Evolutionary conservation across 2,329 filamentous ascomycete species (phyloP).

Genomic region (Ophiosphaerella herpotricha): DNA sequence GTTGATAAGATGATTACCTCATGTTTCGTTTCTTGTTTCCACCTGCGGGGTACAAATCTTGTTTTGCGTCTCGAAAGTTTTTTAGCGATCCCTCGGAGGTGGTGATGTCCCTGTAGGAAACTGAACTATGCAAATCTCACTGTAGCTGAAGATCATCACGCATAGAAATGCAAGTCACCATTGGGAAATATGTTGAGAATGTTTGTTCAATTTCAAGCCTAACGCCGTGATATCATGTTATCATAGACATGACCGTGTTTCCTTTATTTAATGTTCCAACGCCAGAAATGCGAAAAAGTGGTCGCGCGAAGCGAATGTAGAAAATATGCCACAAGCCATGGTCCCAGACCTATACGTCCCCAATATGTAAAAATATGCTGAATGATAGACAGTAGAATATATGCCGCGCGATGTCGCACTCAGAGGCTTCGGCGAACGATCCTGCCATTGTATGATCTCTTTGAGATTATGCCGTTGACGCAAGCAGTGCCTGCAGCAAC

Average conservation of each 20-base stretch:
- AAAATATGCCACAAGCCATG: slow-evolving; percentile 10
- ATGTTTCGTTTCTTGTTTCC: no score
- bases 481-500: slow-evolving; percentile 53
- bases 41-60: no score
- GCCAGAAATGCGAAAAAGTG: slow-evolving; percentile 8
- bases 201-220: no score
- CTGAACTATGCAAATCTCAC: no score
- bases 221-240: no score
- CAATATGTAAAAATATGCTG: slow-evolving; percentile 5
- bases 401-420: slow-evolving; percentile 1
- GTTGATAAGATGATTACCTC: background rate
- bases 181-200: no score
- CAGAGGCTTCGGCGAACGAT: slow-evolving; percentile 29
- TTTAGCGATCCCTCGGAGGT: no score
- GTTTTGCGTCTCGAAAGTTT: no score
- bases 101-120: no score
- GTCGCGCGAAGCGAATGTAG: slow-evolving; percentile 5
- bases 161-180: no score
- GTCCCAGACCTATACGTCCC: slow-evolving; percentile 16
- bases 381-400: slow-evolving; percentile 12
- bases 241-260: background rate
- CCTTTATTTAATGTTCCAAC: background rate
- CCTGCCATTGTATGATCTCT: slow-evolving; percentile 39
- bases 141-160: no score
- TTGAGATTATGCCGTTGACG: slow-evolving; percentile 46